phyloP scores from a whole-genome alignment of 148 eudicot species.

The Cornus controversa region DNA sequence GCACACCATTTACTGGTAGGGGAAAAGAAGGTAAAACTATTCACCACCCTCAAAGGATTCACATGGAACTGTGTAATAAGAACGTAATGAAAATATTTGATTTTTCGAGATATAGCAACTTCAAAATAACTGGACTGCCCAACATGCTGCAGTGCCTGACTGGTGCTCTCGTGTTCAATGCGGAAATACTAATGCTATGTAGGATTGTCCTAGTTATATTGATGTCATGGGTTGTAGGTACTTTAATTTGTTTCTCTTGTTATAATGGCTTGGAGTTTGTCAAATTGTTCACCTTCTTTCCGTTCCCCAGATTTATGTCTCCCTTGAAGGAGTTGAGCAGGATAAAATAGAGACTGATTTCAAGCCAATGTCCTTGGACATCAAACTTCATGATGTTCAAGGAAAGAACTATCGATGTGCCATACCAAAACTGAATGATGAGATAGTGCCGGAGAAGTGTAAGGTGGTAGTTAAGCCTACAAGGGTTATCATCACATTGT shows the following conservation, averaged over 20 bases:
- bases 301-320: slow-evolving; percentile 60
- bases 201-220: background rate
- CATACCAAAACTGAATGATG: slow-evolving; percentile 75
- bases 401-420: slow-evolving; percentile 78
- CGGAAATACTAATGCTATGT: background rate
- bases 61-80: background rate
- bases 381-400: slow-evolving; percentile 82
- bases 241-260: background rate
- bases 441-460: slow-evolving; percentile 74
- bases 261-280: background rate
- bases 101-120: background rate
- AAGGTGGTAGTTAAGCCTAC: slow-evolving; percentile 79
- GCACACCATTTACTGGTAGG: background rate
- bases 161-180: background rate
- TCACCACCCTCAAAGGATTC: background rate
- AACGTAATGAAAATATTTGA: background rate
- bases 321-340: slow-evolving; percentile 76
- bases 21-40: background rate
- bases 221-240: background rate
- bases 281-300: background rate
- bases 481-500: slow-evolving; percentile 59
- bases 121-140: slow-evolving; percentile 1
- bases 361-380: slow-evolving; percentile 55
- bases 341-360: slow-evolving; percentile 61
- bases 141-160: background rate